Conservation (phyloP, 805 yeast genomes). For the Pichia deserticola region DNA sequence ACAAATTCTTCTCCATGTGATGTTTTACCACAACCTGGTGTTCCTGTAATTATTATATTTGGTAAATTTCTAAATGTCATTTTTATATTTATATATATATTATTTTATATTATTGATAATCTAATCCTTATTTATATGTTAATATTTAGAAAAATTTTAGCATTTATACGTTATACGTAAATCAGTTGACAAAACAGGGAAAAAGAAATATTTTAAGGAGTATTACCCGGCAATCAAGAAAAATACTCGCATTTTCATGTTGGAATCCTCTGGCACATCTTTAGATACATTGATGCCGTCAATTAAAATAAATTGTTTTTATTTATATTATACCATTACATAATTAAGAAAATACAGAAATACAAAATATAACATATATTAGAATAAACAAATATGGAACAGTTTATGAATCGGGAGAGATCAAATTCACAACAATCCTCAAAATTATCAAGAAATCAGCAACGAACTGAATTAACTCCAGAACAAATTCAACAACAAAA, state of each 20-base stretch:
- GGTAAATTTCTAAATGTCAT: slow-evolving; percentile 38
- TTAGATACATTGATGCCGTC: too few relatives aligned
- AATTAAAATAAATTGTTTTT: too few relatives aligned
- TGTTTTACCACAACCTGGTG: slow-evolving; percentile 88
- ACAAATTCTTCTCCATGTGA: slow-evolving; percentile 55
- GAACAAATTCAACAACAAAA: slow-evolving; percentile 14
- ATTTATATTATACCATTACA: too few relatives aligned
- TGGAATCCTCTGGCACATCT: not conserved
- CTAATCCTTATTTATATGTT: too few relatives aligned
- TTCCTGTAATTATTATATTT: slow-evolving; percentile 87
- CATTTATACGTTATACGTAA: too few relatives aligned
- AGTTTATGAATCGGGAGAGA: slow-evolving; percentile 3
- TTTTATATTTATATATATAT: slow-evolving; percentile 2
- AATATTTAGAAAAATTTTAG: too few relatives aligned
- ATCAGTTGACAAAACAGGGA: too few relatives aligned
- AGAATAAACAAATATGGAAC: not conserved
- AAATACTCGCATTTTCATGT: not conserved
- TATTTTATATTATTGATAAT: too few relatives aligned
- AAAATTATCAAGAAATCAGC: slow-evolving; percentile 16
- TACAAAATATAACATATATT: too few relatives aligned
- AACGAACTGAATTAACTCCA: slow-evolving; percentile 12
- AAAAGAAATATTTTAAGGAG: too few relatives aligned
- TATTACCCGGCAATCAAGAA: too few relatives aligned
- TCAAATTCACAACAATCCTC: slow-evolving; percentile 8
- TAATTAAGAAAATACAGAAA: too few relatives aligned